Evolutionary conservation across 192 early-diverging fungal genomes (phyloP), one percentile per base, ranked within the genome.

Genomic region (Backusella australiensis): DNA sequence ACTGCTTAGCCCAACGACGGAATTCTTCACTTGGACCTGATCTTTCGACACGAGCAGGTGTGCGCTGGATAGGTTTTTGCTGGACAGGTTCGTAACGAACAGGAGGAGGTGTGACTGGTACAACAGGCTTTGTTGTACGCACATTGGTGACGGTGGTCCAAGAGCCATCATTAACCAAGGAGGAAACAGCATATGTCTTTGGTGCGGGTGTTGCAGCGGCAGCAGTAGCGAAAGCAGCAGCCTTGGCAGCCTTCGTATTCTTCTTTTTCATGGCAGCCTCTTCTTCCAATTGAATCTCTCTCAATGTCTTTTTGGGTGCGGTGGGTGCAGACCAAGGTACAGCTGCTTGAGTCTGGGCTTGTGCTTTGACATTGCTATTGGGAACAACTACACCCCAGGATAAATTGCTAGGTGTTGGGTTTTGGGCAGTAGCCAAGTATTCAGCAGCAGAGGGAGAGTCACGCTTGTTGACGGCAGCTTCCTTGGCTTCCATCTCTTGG

Each of bases 1-100:
- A 83, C 34, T 89, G 78, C 56, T 89, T 81, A 81, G 91, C 92
- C 93, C 93, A 95, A 69, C 86, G 83, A 65, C 91, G 73, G 81
- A 95, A 95, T 21, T 92, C 89, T 72, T 91, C 89, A 15, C 90
- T 90, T 9, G 88, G 84, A 34, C 73, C 66, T n/a, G 6, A 6
- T 56, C 78, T 72, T 59, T 67, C 38, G 69, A 53, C 36, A 56
- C 78, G 75, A 34, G 76, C 34, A 2, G 67, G 56, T 32, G 71
- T 53, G 12, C 56, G 56, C 29, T 63, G 56, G 23, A 70, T 35
- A 12, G 77, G 75, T 23, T 65, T 78, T 26, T 67, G 38, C 44
- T 74, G 69, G 1, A 78, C 71, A 38, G 72, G 63, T 38, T 80
- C 85, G 71, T 72, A 80, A 38, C 26, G 32, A 39, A 34, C 21